These are phyloP conservation scores for Amorphotheca resinae DNA, from an alignment of 495 filamentous ascomycete genomes.

Conservation along the genomic window DNA sequence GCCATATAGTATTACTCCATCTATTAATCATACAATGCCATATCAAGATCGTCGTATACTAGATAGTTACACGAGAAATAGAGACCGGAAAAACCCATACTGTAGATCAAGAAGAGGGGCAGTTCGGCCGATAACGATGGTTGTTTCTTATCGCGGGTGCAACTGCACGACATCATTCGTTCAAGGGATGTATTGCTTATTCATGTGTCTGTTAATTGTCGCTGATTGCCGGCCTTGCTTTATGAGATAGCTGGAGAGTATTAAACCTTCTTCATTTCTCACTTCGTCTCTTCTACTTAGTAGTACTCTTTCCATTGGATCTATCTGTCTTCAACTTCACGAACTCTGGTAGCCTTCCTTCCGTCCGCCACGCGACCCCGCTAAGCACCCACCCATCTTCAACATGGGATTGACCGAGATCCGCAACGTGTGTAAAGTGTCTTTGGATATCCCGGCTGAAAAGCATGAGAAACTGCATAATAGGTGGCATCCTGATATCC, in stretches of 20 bases:
- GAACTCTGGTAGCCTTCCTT: too few relatives aligned
- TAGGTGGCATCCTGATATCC: slow-evolving; percentile 90
- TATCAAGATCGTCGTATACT: slow-evolving; percentile 4
- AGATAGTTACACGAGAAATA: too few relatives aligned
- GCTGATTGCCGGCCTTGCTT: not conserved
- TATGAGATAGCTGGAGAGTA: slow-evolving; percentile 4
- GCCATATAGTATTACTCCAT: too few relatives aligned
- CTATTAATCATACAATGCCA: too few relatives aligned
- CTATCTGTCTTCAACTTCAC: too few relatives aligned
- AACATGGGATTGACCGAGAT: slow-evolving; percentile 48
- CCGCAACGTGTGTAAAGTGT: slow-evolving; percentile 53
- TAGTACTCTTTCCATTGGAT: too few relatives aligned
- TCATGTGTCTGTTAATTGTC: too few relatives aligned
- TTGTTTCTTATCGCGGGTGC: slow-evolving; percentile 6
- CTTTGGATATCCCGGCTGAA: slow-evolving; percentile 61
- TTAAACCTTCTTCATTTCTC: not conserved
- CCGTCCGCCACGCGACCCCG: not conserved
- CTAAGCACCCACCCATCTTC: not conserved
- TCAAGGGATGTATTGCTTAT: too few relatives aligned
- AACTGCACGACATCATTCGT: slow-evolving; percentile 5
- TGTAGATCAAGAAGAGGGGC: slow-evolving; percentile 7
- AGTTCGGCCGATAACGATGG: slow-evolving; percentile 2
- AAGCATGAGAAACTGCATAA: slow-evolving; percentile 74
- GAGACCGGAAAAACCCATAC: too few relatives aligned
- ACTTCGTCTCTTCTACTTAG: slow-evolving; percentile 2